Percentiles rank a stretch among this genome's conserved stretches.
Evolutionary conservation across 2,329 filamentous ascomycete genomes (phyloP).

Genomic region (Diaporthe sp.): DNA sequence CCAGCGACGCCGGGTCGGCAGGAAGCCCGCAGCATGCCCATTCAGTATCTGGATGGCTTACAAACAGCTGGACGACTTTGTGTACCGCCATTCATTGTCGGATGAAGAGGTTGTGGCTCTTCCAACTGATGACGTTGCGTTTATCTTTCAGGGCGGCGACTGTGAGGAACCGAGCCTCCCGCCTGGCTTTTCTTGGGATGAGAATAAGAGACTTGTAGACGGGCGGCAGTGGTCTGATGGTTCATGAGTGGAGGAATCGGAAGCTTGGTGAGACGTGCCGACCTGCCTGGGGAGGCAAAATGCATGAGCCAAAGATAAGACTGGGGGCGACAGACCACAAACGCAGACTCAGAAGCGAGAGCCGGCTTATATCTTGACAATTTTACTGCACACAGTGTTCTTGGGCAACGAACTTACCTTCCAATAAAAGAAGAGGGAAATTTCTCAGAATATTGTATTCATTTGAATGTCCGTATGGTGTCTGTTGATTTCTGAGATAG

Average conservation of each 20-base stretch:
- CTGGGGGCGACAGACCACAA: no score
- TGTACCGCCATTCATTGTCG: conserved; percentile 2
- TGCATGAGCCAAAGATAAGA: background rate
- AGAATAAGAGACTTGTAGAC: background rate
- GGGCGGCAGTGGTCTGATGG: background rate
- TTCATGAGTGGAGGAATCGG: background rate
- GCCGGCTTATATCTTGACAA: no score
- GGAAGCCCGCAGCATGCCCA: background rate
- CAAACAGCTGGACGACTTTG: conserved; percentile 9
- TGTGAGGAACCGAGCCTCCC: background rate
- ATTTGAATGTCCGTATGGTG: no score
- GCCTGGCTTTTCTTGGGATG: background rate
- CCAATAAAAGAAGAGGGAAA: no score
- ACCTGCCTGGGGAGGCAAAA: background rate
- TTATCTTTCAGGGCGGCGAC: background rate
- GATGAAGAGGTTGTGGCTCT: background rate
- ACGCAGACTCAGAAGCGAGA: no score
- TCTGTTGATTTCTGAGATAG: no score
- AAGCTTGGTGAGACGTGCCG: no score
- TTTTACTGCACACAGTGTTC: no score
- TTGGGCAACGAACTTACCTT: no score
- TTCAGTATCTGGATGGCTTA: conserved; percentile 21
- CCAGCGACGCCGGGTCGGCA: background rate
- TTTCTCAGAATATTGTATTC: no score
- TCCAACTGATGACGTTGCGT: background rate